These are phyloP conservation scores for Pseudonitzschia multiseries DNA, from an alignment of 108 stramenopile genomes.

Conservation along the genomic window DNA sequence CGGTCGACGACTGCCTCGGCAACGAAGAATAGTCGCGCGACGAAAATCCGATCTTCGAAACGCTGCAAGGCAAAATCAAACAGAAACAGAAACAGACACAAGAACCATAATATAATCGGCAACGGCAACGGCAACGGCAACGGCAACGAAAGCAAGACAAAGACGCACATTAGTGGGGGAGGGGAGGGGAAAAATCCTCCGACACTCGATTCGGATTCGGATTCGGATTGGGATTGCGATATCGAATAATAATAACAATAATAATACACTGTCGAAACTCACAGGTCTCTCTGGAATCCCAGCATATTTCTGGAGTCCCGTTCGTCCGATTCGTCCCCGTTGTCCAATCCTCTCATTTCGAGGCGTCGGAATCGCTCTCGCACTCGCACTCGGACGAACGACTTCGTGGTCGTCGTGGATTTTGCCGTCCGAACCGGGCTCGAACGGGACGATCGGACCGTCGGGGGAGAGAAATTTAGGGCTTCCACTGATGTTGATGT, in stretches of 20 bases:
- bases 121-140: background rate
- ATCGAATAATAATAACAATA: too few species aligned
- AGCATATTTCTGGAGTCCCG: background rate
- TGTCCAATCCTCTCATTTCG: background rate
- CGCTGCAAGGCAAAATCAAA: background rate
- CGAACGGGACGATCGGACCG: background rate
- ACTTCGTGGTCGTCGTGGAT: background rate
- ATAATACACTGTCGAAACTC: too few species aligned
- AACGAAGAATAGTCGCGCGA: background rate
- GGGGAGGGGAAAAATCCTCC: too few species aligned
- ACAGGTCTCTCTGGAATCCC: conserved; percentile 3
- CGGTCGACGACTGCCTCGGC: background rate
- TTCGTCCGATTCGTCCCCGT: background rate
- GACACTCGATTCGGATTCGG: background rate
- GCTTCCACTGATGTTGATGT: background rate
- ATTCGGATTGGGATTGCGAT: too few species aligned
- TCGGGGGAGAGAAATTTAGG: background rate
- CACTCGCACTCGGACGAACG: too few species aligned
- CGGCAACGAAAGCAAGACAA: background rate
- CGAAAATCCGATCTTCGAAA: conserved; percentile 13
- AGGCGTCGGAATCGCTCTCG: background rate
- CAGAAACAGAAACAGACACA: too few species aligned
- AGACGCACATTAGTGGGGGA: background rate
- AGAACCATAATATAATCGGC: background rate
- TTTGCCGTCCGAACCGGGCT: background rate